Evolutionary conservation across 2,329 filamentous ascomycete species (phyloP), one percentile per base, ranked within the genome.

Genomic region (Venturia nashicola): DNA sequence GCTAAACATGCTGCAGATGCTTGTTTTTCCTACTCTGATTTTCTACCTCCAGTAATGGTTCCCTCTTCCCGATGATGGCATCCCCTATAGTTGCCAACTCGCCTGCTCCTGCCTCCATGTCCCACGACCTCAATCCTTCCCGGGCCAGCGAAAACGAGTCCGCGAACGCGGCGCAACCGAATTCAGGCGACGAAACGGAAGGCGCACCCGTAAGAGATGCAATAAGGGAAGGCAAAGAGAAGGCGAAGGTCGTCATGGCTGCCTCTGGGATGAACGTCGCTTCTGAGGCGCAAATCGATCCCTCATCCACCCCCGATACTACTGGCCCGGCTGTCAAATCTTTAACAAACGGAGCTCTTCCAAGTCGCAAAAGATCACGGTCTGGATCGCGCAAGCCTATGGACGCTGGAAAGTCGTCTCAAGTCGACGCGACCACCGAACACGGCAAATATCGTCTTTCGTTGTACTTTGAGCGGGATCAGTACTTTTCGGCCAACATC

Each of bases 401-500:
- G 18, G 39, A 23, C 5, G 5, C 62, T 9, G 27, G 11, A n/a
- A 60, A 44, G 27, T 62, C 46, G 27, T 40, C 11, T 23, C 60
- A 63, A 59, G 34, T 46, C 34, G 44, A 63, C 59, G 51, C 59
- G 16, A 55, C 63, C 36, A 60, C 23, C 39, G 65, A 74, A 75
- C 18, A 60, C 43, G 63, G 59, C 27, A 62, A 82, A 65, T 76
- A 82, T 39, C 74, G 85, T 43, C 76, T 89, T 44, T 80, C 87
- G 61, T 80, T 85, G 69, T 88, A 88, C 74, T 80, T 86, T 61
- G 80, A 83, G 68, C 83, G 85, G 70, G 86, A 89, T 70, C 78
- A 86, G 55, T 70, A 83, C 3, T 80, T 86, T 70, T 79, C 80
- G 34, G 82, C 76, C 5, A 79, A 84, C 40, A 75, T 86, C 65